Evolutionary conservation across 2,329 filamentous ascomycete species (phyloP).

Genomic region (Thermothelomyces thermophilus): DNA sequence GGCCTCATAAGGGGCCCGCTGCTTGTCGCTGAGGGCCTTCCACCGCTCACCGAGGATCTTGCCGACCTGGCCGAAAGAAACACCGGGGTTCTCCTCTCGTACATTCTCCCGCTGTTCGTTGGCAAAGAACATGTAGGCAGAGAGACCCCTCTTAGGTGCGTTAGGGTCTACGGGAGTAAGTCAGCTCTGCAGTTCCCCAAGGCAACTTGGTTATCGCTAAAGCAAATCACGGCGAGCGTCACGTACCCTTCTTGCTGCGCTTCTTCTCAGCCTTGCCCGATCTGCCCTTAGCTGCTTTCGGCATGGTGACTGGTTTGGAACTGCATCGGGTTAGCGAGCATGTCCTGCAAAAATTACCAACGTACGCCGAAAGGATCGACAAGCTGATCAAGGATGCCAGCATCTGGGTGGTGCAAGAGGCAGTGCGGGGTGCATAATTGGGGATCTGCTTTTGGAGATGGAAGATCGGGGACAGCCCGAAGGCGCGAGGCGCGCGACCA

Average conservation of each 20-base stretch:
- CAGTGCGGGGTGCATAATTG: no score
- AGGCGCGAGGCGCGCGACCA: background rate
- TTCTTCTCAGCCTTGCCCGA: slow-evolving; percentile 49
- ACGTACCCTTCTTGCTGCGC: slow-evolving; percentile 53
- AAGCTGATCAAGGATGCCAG: no score
- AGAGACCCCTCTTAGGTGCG: slow-evolving; percentile 97
- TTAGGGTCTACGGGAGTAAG: slow-evolving; percentile 65
- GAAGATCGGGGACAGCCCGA: background rate
- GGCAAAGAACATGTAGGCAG: slow-evolving; percentile 99
- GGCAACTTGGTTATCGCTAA: background rate
- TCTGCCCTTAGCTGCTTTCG: slow-evolving; percentile 53
- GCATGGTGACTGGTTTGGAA: slow-evolving; percentile 43
- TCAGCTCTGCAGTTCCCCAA: slow-evolving; percentile 2
- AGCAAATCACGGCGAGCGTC: background rate
- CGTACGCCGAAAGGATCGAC: no score
- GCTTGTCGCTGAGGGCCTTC: slow-evolving; percentile 93
- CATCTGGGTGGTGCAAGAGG: no score
- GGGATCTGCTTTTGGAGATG: no score
- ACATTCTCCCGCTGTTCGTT: slow-evolving; percentile 99
- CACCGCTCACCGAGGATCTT: slow-evolving; percentile 97
- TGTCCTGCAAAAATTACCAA: background rate
- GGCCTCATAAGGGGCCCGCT: slow-evolving; percentile 88
- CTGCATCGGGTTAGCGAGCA: slow-evolving; percentile 25
- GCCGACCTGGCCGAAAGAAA: slow-evolving; percentile 95
- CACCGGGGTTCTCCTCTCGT: slow-evolving; percentile 95